Evolutionary conservation across 1,284 basidiomycete genomes (phyloP), one percentile per base, ranked within the genome.

Genomic region (Puccinia horiana): DNA sequence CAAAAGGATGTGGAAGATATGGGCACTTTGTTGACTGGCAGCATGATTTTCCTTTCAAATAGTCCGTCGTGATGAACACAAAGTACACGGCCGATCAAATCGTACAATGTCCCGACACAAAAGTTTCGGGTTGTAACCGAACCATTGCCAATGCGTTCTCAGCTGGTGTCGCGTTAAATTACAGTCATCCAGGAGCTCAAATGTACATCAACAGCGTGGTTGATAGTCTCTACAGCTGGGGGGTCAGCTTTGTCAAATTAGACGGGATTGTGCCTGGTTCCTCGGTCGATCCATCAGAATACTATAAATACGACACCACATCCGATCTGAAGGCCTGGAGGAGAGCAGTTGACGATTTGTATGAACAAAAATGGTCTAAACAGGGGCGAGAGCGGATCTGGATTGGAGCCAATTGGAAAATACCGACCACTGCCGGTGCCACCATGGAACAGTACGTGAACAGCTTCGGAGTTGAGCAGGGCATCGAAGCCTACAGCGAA

Each of bases 241-340:
- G 73, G 29, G 61, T 81, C 11, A 81, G 79, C 42, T 80, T 52
- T 74, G 79, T 81, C 11, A 81, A 81, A 29, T n/a, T 81, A 20
- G 79, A 73, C 37, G 79, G 70, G 23, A 63, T 73, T 32, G 79
- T 80, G 23, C 79, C 79, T 32, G 79, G 79, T 26, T 81, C 79
- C 18, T 74, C 69, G n/a, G 26, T 80, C 42, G 26, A 40, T 16
- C 16, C 32, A 26, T 40, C 49, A 23, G 63, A 65, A 35, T 37
- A 16, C 14, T 37, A 16, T 12, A 26, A 35, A 42, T 80, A 69
- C 35, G 65, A 80, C 32, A 73, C 69, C 32, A 49, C 44, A 73
- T 32, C 78, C 29, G 78, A 80, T 37, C 54, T 80, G n/a, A 35
- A 16, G 37, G 78, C 78, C 47, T 80, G 78, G 78, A 65, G 69